Percentiles rank a stretch among this genome's conserved stretches.
phyloP scores from a whole-genome alignment of 495 filamentous ascomycete genomes.

The Extremus antarcticus region DNA sequence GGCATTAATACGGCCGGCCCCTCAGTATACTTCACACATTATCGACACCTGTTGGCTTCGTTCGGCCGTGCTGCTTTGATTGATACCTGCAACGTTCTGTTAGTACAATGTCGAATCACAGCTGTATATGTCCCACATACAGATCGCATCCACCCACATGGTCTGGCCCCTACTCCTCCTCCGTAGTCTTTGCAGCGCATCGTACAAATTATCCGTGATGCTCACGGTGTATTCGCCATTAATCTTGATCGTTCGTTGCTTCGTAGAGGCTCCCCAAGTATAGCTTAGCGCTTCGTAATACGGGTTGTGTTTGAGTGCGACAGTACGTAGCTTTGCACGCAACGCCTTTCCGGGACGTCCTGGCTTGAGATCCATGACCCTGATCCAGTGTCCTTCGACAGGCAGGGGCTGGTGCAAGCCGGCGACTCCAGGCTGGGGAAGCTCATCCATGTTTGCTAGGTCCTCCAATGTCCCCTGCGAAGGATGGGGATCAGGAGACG shows the following conservation, averaged over 20 bases:
- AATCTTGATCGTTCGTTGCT: background rate
- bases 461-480: no score
- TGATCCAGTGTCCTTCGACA: no score
- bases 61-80: background rate
- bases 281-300: background rate
- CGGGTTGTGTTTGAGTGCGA: background rate
- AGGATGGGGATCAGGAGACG: no score
- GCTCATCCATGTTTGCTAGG: no score
- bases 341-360: background rate
- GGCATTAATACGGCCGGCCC: background rate
- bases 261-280: background rate
- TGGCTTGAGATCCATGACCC: background rate
- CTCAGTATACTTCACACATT: background rate
- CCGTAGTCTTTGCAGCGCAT: background rate
- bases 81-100: background rate
- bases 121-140: background rate
- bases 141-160: background rate
- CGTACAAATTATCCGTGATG: background rate
- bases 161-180: background rate
- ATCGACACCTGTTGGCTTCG: background rate
- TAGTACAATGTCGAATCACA: background rate
- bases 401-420: no score
- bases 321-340: background rate
- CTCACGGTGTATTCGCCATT: background rate
- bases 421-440: no score